Evolutionary conservation across 2,329 filamentous ascomycete genomes (phyloP), one percentile per base, ranked within the genome.

Genomic region (Lasiodiplodia hormozganensis): DNA sequence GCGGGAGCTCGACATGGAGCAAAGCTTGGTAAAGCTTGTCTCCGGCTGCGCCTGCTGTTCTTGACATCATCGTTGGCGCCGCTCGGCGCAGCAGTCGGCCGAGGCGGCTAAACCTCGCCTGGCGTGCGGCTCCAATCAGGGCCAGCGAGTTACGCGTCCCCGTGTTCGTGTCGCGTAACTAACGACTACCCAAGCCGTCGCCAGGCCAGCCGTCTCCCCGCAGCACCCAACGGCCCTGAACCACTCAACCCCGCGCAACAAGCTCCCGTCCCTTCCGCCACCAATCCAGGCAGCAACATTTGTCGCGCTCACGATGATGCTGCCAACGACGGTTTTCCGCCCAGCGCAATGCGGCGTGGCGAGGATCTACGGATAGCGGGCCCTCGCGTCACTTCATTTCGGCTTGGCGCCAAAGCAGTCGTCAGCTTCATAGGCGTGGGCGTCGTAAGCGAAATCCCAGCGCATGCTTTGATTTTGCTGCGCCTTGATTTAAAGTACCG

Each of bases 11-110:
- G 57, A 51, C 62, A 70, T 49, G 58, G 58, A 62, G 40, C 49
- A 67, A 69, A 70, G 66, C 64, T 67, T 67, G 62, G 54, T 67
- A 62, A 70, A 69, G 65, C 57, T 69, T 70, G 68, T 68, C 49
- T 62, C 21, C 65, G 65, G 65, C 31, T 60, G 53, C 28, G 16
- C 18, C 38, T 64, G 18, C 47, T 31, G 28, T 51, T 64, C 47
- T 64, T 64, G 60, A 52, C 60, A 52, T 64, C 60, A 64, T 64
- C 31, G 43, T 34, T 14, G 28, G 43, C 40, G 12, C 40, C 6
- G 40, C 18, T 18, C 23, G 40, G 56, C 40, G 23, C 8, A 43
- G 28, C 23, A 23, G 36, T 16, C 57, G 36, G 12, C 23, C 23
- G 43, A 47, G 18, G 18, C 43, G 43, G 43, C 43, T 47, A 11